Percentiles rank a stretch among this genome's conserved stretches.
Evolutionary conservation across 306 rosid genomes (phyloP).

Genomic region (Castanospermum australe): DNA sequence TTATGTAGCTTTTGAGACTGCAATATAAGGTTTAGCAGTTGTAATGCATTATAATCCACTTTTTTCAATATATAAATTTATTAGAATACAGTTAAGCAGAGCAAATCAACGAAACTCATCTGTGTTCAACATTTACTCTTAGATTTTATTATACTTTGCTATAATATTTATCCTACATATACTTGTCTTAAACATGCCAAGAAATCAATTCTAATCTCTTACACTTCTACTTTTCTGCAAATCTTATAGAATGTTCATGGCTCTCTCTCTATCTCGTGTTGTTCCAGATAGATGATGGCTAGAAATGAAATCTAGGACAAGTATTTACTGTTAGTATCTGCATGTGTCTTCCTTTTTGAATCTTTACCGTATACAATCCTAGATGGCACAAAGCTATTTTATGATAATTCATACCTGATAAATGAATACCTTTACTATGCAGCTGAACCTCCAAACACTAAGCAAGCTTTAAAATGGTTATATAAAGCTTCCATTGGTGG

Average conservation of each 20-base stretch:
- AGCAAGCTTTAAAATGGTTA: slow-evolving; percentile 74
- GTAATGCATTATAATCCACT: too few species aligned
- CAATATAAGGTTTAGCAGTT: too few species aligned
- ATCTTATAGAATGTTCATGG: background rate
- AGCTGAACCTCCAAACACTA: slow-evolving; percentile 74
- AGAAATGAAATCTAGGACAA: background rate
- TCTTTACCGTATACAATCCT: background rate
- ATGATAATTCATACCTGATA: slow-evolving; percentile 24
- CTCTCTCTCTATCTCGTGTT: too few species aligned
- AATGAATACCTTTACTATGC: slow-evolving; percentile 28
- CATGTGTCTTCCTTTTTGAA: background rate
- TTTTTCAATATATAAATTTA: too few species aligned
- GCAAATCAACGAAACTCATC: background rate
- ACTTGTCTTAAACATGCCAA: background rate
- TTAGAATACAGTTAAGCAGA: too few species aligned
- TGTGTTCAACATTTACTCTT: background rate
- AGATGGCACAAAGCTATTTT: background rate
- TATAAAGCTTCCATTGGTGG: slow-evolving; percentile 60
- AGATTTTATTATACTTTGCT: background rate
- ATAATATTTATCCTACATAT: background rate
- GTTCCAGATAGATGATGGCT: background rate
- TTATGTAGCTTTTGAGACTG: background rate
- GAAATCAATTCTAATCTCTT: background rate
- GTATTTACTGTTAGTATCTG: background rate
- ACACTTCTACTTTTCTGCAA: background rate